Base-by-base conservation (phyloP, 2,329 filamentous ascomycete genomes). In the Calonectria montana region DNA sequence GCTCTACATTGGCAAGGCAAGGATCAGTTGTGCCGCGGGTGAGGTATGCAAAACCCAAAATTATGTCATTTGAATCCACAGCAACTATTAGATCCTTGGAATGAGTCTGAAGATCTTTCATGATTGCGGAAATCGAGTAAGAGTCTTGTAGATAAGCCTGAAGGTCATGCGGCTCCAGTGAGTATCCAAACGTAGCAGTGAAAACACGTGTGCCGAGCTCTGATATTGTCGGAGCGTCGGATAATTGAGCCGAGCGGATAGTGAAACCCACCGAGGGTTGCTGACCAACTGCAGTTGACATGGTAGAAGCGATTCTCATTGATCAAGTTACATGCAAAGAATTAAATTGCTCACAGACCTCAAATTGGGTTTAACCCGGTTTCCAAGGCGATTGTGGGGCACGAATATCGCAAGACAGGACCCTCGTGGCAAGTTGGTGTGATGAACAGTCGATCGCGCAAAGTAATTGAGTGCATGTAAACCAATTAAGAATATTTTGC, bases 31-130 rank as follows among this genome's bases (percentile, higher is more conserved):
- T 80, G 1, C 80, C 82, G 3, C 81, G 78, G 0, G 80, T 86
- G 15, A 88, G 79, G 47, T 84, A 80, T 0, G 80, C 80, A 70
- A 88, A 88, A 1, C 86, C 86, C 0, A 85, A 47, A 1, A 87
- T 67, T 2, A 71, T 71, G 2, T 74, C 63, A 0, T 67, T 27
- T 0, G 65, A 47, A 3, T 75, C 67, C 0, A 72, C 69, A 0
- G 81, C 81, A 9, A 82, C 70, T 7, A 81, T 65, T 0, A 79
- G 69, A 15, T 82, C 78, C 50, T 77, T 82, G 31, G 75, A 45
- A 0, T 73, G n/a, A 29, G 81, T 70, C 0, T 71, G 29, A 1
- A 81, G 35, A 27, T 82, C 80, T 7, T 67, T 70, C 1, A 70
- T 66, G 3, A 79, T 78, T 9, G 84, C 83, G 9, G 82, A 74